phyloP scores from a whole-genome alignment of 495 filamentous ascomycete genomes.

The Clavariopsis aquatica region DNA sequence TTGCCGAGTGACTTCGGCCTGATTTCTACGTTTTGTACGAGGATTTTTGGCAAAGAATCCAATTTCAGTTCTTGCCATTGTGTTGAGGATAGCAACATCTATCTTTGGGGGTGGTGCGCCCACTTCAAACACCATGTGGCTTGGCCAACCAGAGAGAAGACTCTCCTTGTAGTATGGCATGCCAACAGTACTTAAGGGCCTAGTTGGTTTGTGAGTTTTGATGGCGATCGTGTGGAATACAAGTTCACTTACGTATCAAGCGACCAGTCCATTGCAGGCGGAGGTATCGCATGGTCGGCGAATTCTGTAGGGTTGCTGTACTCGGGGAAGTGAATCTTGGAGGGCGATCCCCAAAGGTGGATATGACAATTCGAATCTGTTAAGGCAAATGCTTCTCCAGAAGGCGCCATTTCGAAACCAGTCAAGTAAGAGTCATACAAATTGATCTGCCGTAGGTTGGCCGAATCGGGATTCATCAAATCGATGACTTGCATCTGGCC shows the following conservation, averaged over 20 bases:
- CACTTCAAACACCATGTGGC: conserved; percentile 75
- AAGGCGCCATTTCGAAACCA: conserved; percentile 80
- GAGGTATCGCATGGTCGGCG: conserved; percentile 59
- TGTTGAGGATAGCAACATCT: conserved; percentile 69
- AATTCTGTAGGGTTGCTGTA: conserved; percentile 77
- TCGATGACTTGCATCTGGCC: conserved; percentile 95
- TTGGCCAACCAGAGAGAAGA: conserved; percentile 87
- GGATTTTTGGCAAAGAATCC: conserved; percentile 77
- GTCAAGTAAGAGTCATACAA: conserved; percentile 67
- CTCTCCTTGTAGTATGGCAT: conserved; percentile 91
- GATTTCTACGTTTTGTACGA: conserved; percentile 71
- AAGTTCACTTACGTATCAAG: conserved; percentile 61
- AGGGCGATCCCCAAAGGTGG: conserved; percentile 87
- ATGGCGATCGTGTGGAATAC: not conserved
- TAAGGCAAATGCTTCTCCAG: conserved; percentile 83
- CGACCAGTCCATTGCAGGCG: conserved; percentile 64
- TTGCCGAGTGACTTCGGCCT: conserved; percentile 74
- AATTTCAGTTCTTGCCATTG: conserved; percentile 66
- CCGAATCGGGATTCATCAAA: conserved; percentile 88
- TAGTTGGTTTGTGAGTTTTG: conserved; percentile 39
- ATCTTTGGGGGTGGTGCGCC: conserved; percentile 77
- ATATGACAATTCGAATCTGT: conserved; percentile 76
- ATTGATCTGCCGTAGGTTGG: conserved; percentile 84
- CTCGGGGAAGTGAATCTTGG: conserved; percentile 89
- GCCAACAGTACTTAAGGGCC: conserved; percentile 79